phyloP scores from a whole-genome alignment of 2,329 filamentous ascomycete genomes.

The Orbilia javanica region DNA sequence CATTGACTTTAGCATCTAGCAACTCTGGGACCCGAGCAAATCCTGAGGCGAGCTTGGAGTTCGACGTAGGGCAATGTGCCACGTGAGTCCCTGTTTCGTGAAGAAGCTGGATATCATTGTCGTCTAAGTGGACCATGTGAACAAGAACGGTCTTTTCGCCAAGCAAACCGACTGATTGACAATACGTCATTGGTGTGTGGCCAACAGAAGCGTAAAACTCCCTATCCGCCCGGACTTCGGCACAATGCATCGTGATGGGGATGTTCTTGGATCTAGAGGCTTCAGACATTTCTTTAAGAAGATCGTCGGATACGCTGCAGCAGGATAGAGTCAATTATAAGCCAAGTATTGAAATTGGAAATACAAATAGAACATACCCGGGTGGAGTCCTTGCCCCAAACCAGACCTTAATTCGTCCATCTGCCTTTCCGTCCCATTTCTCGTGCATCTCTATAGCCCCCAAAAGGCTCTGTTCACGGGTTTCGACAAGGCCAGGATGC shows the following conservation, averaged over 20 bases:
- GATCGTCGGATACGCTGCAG: slow-evolving; percentile 63
- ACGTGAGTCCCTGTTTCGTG: slow-evolving; percentile 66
- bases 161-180: slow-evolving; percentile 64
- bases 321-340: background rate
- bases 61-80: slow-evolving; percentile 70
- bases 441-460: slow-evolving; percentile 64
- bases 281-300: slow-evolving; percentile 64
- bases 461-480: slow-evolving; percentile 63
- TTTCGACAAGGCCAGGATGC: slow-evolving; percentile 66
- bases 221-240: slow-evolving; percentile 64
- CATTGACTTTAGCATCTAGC: slow-evolving; percentile 66
- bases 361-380: slow-evolving; percentile 61
- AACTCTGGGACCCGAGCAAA: slow-evolving; percentile 68
- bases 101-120: slow-evolving; percentile 66
- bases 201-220: slow-evolving; percentile 63
- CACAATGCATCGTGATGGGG: slow-evolving; percentile 65
- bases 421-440: slow-evolving; percentile 64
- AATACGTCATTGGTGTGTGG: slow-evolving; percentile 67
- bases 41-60: slow-evolving; percentile 70
- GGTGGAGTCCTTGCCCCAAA: slow-evolving; percentile 65
- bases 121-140: slow-evolving; percentile 70
- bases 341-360: background rate
- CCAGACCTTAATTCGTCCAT: slow-evolving; percentile 65
- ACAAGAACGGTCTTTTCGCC: slow-evolving; percentile 68
- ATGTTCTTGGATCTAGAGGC: slow-evolving; percentile 63